Evolutionary conservation across 2,329 filamentous ascomycete genomes (phyloP), one percentile per base, ranked within the genome.

Genomic region (Hymenoscyphus occultus): DNA sequence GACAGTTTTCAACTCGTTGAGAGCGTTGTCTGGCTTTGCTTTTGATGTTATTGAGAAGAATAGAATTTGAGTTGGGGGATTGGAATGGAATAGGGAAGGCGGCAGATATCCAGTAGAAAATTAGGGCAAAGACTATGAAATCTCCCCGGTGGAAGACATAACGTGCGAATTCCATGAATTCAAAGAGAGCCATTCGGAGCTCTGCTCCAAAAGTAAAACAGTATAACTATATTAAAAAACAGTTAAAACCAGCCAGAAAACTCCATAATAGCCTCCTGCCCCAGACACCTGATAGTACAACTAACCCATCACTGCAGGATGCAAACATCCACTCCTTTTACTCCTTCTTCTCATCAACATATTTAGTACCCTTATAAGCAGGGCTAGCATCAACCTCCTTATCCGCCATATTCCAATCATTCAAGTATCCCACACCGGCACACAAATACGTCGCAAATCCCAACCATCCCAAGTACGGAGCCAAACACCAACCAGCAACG

Each of bases 361-460:
- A 74, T 68, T 75, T 73, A 5, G 73, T 74, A 4, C 65, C 67
- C 61, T 72, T 74, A 7, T 69, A 66, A n/a, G 56, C 62, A 22
- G 72, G 70, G 3, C 68, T 65, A 22, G 56, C 64, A 12, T 68
- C 54, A 22, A 74, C 73, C 62, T 75, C 75, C 71, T 74, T 75
- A 63, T 72, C 69, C 2, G 66, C 73, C 65, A 90, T 78, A 70
- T 86, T 82, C 90, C 90, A 92, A 59, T 80, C 77, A 75, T 92
- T 93, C 32, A 92, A 76, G 69, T 88, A 80, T 1, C 89, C 88
- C 2, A 87, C 83, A 0, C 87, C 87, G 0, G 85, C 86, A 72
- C 87, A 92, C 61, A 98, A 80, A 75, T 97, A 98, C 0, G 90
- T 92, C 39, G 93, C 93, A 75, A 96, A 97, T 62, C 87, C 81